phyloP scores from a whole-genome alignment of 2,329 filamentous ascomycete species.

The Ophiostoma australiae region DNA sequence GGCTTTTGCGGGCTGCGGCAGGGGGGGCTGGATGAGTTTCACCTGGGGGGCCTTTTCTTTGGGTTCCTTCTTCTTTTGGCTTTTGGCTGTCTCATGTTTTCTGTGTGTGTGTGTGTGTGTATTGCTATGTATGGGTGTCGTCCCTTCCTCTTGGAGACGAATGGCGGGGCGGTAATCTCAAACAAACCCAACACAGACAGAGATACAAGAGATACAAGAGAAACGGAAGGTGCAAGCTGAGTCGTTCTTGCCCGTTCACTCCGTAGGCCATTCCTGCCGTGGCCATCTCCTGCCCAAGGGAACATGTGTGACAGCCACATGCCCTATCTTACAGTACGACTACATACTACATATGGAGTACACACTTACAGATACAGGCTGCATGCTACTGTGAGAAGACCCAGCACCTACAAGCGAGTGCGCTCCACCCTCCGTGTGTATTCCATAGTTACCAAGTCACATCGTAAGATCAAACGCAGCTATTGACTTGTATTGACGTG shows the following conservation, averaged over 20 bases:
- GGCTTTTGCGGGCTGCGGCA: neutral
- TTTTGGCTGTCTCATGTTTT: neutral
- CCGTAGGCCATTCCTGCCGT: no score
- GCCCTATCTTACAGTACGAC: no score
- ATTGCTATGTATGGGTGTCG: neutral
- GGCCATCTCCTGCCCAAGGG: neutral
- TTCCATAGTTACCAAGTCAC: neutral
- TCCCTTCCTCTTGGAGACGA: neutral
- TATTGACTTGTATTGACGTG: neutral
- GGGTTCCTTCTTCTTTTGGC: neutral
- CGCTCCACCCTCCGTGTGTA: neutral
- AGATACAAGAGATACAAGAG: no score
- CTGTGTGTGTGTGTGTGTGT: neutral
- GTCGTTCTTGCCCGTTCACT: neutral
- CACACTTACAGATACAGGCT: no score
- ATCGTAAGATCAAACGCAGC: neutral
- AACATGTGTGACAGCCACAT: neutral
- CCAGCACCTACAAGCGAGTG: neutral
- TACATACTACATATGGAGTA: no score
- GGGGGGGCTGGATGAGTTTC: neutral
- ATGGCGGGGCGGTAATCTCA: constrained; percentile 1
- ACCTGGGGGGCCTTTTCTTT: neutral
- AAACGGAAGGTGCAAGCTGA: neutral
- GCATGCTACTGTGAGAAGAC: no score
- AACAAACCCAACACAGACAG: neutral